Conservation (phyloP, 208 protist species). For the Wallacemonas collosoma region DNA sequence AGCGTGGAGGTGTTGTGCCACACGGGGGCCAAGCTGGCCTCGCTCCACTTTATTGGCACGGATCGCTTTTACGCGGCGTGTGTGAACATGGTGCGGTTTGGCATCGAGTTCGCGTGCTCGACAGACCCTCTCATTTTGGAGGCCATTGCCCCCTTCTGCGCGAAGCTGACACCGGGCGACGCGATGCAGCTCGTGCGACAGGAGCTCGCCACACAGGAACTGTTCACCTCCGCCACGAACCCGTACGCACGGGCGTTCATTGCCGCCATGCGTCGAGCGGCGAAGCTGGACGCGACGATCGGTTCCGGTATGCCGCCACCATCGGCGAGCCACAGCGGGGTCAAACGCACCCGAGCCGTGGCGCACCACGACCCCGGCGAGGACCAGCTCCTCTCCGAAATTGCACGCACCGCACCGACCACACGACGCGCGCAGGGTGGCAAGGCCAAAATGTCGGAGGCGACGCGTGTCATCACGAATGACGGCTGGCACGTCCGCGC, state of each 20-base stretch:
- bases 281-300: slow-evolving; percentile 44
- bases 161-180: slow-evolving; percentile 60
- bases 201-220: slow-evolving; percentile 33
- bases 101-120: slow-evolving; percentile 64
- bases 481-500: slow-evolving; percentile 75
- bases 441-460: slow-evolving; percentile 34
- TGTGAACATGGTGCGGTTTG: slow-evolving; percentile 69
- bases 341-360: slow-evolving; percentile 39
- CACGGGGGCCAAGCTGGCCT: slow-evolving; percentile 73
- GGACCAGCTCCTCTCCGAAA: slow-evolving; percentile 44
- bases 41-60: slow-evolving; percentile 73
- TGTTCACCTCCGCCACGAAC: slow-evolving; percentile 55
- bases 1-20: slow-evolving; percentile 74
- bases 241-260: slow-evolving; percentile 61
- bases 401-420: slow-evolving; percentile 29
- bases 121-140: slow-evolving; percentile 76
- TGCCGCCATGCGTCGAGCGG: slow-evolving; percentile 62
- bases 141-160: slow-evolving; percentile 67
- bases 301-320: slow-evolving; percentile 10
- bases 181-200: slow-evolving; percentile 57
- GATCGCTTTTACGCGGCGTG: slow-evolving; percentile 74
- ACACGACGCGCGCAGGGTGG: background rate
- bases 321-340: background rate
- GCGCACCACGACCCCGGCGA: slow-evolving; percentile 27
- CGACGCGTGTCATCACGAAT: slow-evolving; percentile 50